Conservation (phyloP, 306 rosid species). For the Vigna reflexopilosa region DNA sequence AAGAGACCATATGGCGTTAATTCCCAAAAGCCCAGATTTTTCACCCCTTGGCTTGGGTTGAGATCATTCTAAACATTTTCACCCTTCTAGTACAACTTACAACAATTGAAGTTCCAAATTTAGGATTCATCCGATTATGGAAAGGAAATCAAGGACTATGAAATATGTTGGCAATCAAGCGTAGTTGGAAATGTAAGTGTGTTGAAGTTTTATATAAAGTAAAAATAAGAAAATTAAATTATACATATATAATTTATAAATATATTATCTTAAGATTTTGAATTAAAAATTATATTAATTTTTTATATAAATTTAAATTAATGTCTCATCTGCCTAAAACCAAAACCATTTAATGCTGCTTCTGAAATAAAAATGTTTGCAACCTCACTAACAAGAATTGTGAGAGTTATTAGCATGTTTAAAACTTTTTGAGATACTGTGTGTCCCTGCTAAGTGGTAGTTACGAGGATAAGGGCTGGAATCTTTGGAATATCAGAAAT, state of each 20-base stretch:
- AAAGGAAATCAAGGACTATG: not conserved
- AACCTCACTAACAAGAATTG: not conserved
- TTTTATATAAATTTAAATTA: too few relatives aligned
- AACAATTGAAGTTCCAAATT: not conserved
- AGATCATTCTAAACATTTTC: not conserved
- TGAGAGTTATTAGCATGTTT: not conserved
- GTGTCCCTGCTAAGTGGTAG: not conserved
- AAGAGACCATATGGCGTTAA: not conserved
- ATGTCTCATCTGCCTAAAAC: not conserved
- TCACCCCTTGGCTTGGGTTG: not conserved
- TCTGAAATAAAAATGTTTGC: not conserved
- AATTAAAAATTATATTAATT: too few relatives aligned
- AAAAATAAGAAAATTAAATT: too few relatives aligned
- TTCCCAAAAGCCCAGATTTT: constrained; percentile 19
- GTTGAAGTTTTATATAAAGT: too few relatives aligned
- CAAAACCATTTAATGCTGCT: not conserved
- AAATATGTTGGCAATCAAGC: too few relatives aligned
- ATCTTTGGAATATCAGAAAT: not conserved
- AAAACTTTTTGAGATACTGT: not conserved
- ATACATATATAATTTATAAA: too few relatives aligned
- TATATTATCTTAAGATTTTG: too few relatives aligned
- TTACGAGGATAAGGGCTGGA: not conserved
- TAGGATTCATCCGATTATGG: not conserved
- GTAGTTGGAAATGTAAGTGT: too few relatives aligned
- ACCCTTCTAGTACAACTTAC: not conserved